A percentile compares a stretch with the other conserved stretches of the same genome.
These are phyloP conservation scores for Hymenoscyphus fructigenus DNA, from an alignment of 2,329 filamentous ascomycete genomes.

Conservation along the genomic window DNA sequence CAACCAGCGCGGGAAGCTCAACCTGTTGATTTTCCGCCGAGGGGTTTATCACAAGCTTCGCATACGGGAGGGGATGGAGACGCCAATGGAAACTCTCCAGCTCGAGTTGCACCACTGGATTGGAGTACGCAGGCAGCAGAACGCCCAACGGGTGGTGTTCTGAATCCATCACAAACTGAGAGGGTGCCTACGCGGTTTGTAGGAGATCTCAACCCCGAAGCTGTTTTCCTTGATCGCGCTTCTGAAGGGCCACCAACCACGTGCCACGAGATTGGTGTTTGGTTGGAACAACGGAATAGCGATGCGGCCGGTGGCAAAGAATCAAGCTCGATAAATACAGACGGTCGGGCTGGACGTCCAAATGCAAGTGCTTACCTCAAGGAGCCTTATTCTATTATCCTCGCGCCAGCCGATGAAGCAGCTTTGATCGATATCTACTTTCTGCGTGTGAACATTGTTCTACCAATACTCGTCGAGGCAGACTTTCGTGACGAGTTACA, in stretches of 20 bases:
- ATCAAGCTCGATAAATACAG: neutral
- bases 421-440: slow-evolving; percentile 11
- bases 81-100: too few relatives aligned
- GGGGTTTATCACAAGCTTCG: neutral
- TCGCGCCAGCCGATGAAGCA: neutral
- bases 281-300: slow-evolving; percentile 5
- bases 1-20: neutral
- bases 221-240: slow-evolving; percentile 7
- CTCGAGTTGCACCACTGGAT: neutral
- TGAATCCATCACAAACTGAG: neutral
- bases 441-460: neutral
- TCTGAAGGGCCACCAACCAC: neutral
- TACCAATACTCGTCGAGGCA: slow-evolving; percentile 6
- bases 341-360: neutral
- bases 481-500: neutral
- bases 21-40: neutral
- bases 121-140: neutral
- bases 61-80: neutral
- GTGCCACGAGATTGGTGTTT: slow-evolving; percentile 5
- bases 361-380: neutral
- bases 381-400: neutral
- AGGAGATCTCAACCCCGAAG: slow-evolving; percentile 12
- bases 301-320: neutral
- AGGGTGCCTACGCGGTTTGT: slow-evolving; percentile 3
- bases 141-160: neutral